phyloP scores from a whole-genome alignment of 805 yeast genomes.

The Yamadazyma ubonensis region DNA sequence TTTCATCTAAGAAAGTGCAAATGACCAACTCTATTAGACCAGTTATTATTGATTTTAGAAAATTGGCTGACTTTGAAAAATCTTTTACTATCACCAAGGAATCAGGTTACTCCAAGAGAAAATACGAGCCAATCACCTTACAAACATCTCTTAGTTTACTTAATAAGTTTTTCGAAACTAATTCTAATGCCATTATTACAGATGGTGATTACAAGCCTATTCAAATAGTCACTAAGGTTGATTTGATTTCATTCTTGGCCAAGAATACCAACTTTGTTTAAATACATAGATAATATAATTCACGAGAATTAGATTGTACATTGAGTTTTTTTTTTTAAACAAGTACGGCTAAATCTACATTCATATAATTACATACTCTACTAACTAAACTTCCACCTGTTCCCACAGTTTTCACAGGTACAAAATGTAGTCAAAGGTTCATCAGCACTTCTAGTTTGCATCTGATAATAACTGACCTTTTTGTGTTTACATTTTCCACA shows the following conservation, averaged over 20 bases:
- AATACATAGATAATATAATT: too few species aligned
- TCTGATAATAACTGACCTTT: constrained; percentile 93
- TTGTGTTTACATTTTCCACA: constrained; percentile 98
- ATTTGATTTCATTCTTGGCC: constrained; percentile 58
- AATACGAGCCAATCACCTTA: constrained; percentile 63
- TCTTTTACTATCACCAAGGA: constrained; percentile 59
- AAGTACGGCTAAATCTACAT: constrained; percentile 8
- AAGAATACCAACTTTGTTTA: constrained; percentile 23
- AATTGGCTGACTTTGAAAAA: constrained; percentile 63
- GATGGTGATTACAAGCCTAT: constrained; percentile 68
- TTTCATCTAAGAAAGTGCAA: constrained; percentile 60
- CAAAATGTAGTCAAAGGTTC: constrained; percentile 98
- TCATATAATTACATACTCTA: not conserved
- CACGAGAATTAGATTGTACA: too few species aligned
- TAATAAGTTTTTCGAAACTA: constrained; percentile 78
- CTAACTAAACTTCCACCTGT: constrained; percentile 94
- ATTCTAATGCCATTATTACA: constrained; percentile 81
- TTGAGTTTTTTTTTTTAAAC: too few species aligned
- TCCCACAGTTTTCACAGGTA: constrained; percentile 96
- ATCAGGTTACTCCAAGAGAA: constrained; percentile 58
- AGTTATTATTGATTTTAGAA: constrained; percentile 73
- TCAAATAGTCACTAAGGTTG: constrained; percentile 83
- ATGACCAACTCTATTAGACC: constrained; percentile 54
- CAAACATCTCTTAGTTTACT: constrained; percentile 65
- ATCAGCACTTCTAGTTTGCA: constrained; percentile 98